phyloP scores from a whole-genome alignment of 2,329 filamentous ascomycete genomes.

The Xenoacremonium recifei region DNA sequence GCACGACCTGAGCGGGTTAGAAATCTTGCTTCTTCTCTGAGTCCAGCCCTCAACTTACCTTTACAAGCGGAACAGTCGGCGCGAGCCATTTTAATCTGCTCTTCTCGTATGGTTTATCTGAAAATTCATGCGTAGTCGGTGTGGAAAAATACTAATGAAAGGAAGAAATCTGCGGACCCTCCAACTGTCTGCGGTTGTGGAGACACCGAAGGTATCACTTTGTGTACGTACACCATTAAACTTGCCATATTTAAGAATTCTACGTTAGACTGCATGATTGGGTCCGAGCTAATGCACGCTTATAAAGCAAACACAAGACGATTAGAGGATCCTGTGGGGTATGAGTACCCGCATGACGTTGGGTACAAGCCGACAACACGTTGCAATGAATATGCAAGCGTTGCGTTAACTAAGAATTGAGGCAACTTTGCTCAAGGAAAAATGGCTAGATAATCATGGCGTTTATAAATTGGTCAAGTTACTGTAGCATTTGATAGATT shows the following conservation, averaged over 20 bases:
- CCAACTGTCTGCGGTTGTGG: neutral
- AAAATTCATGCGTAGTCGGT: neutral
- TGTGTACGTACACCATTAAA: no score
- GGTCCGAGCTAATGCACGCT: neutral
- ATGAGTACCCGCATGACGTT: no score
- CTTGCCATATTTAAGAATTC: neutral
- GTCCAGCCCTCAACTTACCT: neutral
- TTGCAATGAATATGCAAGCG: neutral
- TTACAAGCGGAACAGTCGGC: neutral
- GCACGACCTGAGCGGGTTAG: neutral
- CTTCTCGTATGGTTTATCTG: neutral
- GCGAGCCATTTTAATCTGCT: neutral
- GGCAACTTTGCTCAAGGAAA: neutral
- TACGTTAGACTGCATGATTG: neutral
- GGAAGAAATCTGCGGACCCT: neutral
- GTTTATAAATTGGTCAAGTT: neutral
- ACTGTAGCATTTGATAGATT: neutral
- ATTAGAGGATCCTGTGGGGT: no score
- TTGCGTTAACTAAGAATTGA: neutral
- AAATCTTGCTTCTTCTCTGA: neutral
- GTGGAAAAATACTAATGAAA: neutral
- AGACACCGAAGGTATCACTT: neutral
- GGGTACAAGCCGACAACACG: no score
- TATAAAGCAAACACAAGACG: no score
- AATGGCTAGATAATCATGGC: neutral